Base-by-base conservation (phyloP, 352 stramenopile species). In the Aphanomyces stellatus region DNA sequence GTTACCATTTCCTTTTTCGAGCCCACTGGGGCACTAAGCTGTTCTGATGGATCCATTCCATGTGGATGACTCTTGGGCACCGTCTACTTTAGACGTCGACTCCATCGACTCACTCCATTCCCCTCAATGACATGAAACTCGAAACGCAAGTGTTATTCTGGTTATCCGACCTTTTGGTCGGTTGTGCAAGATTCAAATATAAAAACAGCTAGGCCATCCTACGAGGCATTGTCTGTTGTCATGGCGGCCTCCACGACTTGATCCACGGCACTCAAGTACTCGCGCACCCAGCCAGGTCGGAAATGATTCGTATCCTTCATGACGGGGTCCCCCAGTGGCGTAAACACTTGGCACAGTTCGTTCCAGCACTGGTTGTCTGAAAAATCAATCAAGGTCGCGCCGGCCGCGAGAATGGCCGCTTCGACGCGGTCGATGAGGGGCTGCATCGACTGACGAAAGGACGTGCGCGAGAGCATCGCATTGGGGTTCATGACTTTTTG, bases 361-460 rank as follows among this genome's bases (percentile, higher is more conserved):
- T 68, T 11, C n/a, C 28, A 68, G 51, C 61, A 68, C 51, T 51
- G 46, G 51, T 68, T 68, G 51, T 68, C 61, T 7, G 42, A 25
- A 62, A 62, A 62, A 22, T 68, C 37, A 22, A 68, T 62, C 4
- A 62, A 30, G 6, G 51, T 62, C 27, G 61, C 61, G 30, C 37
- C 37, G 8, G 61, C 25, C 27, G 43, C 51, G 4, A 8, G 8
- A 7, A 41, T 68, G 22, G 46, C 61, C 5, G 22, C 28, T 28
- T 62, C 61, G 27, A 68, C n/a, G 6, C 28, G 11, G 24, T 42
- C 22, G 6, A 40, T 62, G 37, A 68, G 61, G 34, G 35, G 17
- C 27, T 51, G 22, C 7, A 19, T 31, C 42, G 17, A 4, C 31
- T 8, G 7, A 3, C 31, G 11, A 42, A 51, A 68, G n/a, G 43